These are phyloP conservation scores for Cordia subcordata DNA, from an alignment of 257 asterid genomes.

Conservation along the genomic window DNA sequence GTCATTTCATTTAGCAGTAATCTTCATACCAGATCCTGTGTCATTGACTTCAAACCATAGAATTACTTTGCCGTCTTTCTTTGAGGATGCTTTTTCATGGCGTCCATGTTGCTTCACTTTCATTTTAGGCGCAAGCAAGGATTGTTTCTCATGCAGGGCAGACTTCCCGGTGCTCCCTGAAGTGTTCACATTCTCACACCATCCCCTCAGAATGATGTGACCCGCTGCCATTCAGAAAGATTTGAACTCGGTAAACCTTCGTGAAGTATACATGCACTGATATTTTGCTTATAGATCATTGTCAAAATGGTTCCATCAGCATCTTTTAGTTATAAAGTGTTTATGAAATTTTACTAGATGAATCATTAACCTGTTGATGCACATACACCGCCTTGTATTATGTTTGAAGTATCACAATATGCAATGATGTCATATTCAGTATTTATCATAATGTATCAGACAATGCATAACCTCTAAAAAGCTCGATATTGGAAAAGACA, in stretches of 20 bases:
- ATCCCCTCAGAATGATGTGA: constrained; percentile 70
- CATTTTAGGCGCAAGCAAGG: constrained; percentile 40
- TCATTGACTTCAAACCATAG: constrained; percentile 93
- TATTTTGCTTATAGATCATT: too few relatives aligned
- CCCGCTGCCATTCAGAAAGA: constrained; percentile 60
- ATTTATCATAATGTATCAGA: too few relatives aligned
- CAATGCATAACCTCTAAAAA: too few relatives aligned
- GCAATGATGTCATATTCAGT: too few relatives aligned
- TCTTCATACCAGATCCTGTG: constrained; percentile 78
- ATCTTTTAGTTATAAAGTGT: too few relatives aligned
- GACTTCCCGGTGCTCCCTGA: constrained; percentile 26
- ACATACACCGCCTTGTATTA: too few relatives aligned
- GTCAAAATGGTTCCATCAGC: too few relatives aligned
- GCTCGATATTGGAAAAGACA: too few relatives aligned
- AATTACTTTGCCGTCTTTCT: constrained; percentile 52
- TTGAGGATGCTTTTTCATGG: constrained; percentile 38
- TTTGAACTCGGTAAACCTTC: constrained; percentile 11
- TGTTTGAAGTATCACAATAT: too few relatives aligned
- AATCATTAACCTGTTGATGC: too few relatives aligned
- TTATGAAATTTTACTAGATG: too few relatives aligned
- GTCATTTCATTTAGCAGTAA: constrained; percentile 10
- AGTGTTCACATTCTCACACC: constrained; percentile 62
- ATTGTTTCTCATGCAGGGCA: constrained; percentile 32
- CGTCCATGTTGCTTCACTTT: constrained; percentile 36
- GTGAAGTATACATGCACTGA: too few relatives aligned